These are phyloP conservation scores for Vanrija pseudolonga DNA, from an alignment of 1,284 basidiomycete species.

Conservation along the genomic window DNA sequence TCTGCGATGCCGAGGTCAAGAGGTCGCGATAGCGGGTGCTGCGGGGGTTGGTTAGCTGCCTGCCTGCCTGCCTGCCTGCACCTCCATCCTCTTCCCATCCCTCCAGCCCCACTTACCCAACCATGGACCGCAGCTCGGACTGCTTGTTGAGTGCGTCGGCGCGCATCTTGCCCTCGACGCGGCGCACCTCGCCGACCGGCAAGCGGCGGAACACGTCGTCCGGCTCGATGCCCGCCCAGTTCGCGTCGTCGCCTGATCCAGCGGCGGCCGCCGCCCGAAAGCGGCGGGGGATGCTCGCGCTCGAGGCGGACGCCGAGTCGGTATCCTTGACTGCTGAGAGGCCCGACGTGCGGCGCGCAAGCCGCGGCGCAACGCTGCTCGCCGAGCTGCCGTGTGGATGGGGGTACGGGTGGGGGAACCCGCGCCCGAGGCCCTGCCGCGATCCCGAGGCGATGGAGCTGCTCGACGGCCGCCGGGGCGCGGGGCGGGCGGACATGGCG, in stretches of 20 bases:
- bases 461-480: not conserved
- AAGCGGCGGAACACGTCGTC: slow-evolving; percentile 75
- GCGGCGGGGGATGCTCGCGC: no score
- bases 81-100: no score
- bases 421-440: not conserved
- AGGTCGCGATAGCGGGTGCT: slow-evolving; percentile 93
- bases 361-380: no score
- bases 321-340: no score
- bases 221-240: slow-evolving; percentile 57
- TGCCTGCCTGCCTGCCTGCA: not conserved
- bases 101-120: slow-evolving; percentile 75
- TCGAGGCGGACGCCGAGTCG: no score
- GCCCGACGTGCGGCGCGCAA: no score
- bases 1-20: slow-evolving; percentile 82
- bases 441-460: not conserved
- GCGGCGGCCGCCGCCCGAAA: no score
- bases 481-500: not conserved
- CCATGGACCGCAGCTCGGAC: slow-evolving; percentile 87
- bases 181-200: slow-evolving; percentile 69
- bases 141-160: slow-evolving; percentile 85
- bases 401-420: no score
- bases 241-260: slow-evolving; percentile 9
- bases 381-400: no score
- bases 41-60: slow-evolving; percentile 11
- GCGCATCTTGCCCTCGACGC: slow-evolving; percentile 66